Evolutionary conservation across 495 filamentous ascomycete genomes (phyloP), one percentile per base, ranked within the genome.

Genomic region (Viridothelium virens): DNA sequence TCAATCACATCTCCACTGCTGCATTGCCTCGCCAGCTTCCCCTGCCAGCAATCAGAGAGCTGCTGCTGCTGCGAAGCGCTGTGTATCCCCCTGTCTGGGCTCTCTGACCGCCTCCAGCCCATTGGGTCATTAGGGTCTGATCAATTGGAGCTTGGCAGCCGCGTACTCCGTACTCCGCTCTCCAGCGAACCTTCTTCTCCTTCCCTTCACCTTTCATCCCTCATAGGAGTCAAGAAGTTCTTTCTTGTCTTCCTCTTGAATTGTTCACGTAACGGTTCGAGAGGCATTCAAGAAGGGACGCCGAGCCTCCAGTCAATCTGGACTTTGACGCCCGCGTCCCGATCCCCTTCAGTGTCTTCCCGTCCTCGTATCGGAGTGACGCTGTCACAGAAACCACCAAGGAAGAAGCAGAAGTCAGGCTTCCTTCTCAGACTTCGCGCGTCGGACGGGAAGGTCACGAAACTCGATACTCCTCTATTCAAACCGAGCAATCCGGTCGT

Each of bases 321-420:
- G 93, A 96, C 89, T 97, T 96, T 91, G 92, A 97, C 89, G 92
- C 92, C 83, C 89, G 91, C 79, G 91, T 97, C 79, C 93, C 93
- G 82, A 95, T 97, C 80, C 93, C 93, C 79, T 93, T 96, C 87
- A 96, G 92, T 87, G 88, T 97, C 88, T 96, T 97, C 88, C 93
- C 93, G 83, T 96, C 91, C 77, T 90, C 93, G 79, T 97, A 96
- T 85, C 87, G 89, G 87, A 88, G 83, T 84, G 90, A 94, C 86
- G 85, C 86, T 85, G 89, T 86, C 84, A 86, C 68, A 72, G 85
- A 88, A 81, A 83, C 87, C 83, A 86, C 87, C 80, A 85, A 83
- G 78, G 87, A 81, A 80, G 85, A 84, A 85, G 88, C 92, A 87
- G 90, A 97, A 85, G 88, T 89, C 80, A 88, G 94, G 81, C 84